Evolutionary conservation across 192 early-diverging fungal species (phyloP), one percentile per base, ranked within the genome.

Genomic region (Bifiguratus adelaidae): DNA sequence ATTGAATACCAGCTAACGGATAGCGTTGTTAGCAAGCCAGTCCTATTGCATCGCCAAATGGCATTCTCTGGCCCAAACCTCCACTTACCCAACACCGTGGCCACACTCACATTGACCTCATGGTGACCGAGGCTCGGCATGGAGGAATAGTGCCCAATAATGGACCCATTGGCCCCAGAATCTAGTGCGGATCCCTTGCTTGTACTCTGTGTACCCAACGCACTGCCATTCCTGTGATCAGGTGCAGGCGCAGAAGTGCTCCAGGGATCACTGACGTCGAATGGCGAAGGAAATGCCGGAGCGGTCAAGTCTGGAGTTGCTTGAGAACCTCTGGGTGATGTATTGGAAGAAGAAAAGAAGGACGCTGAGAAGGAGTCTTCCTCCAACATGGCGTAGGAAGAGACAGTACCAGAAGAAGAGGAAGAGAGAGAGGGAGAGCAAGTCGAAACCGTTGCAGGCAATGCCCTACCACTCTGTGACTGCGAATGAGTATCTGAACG

Each of bases 1-100:
- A 49, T 7, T 21, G 22, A 13, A 78, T 51, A 20, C 73, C 70
- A 37, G 56, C 69, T 71, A 1, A 40, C 7, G 22, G 7, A 21
- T 11, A 40, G 15, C 13, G 37, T 40, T 15, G 37, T 40, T 11
- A 5, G 37, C n/a, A n/a, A n/a, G 8, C 32, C 8, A 33, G 8
- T 33, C 32, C 32, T 33, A 33, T 33, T 9, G 32, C 32, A 33
- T n/a, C 8, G 32, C 8, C 32, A 33, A n/a, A 33, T 40, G 5
- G 5, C 5, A 20, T 40, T 1, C 22, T 21, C 13, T 5, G 15
- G 16, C 15, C 37, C 1, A 1, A 40, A 7, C 7, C 37, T 7
- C 15, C 7, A 40, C 37, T 13, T 15, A 40, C 37, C 37, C 22
- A 40, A 40, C 37, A 40, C 7, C 7, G 18, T 40, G 18, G 7